These are phyloP conservation scores for Cunninghamia lanceolata DNA, from an alignment of 75 land plant genomes.

Conservation along the genomic window DNA sequence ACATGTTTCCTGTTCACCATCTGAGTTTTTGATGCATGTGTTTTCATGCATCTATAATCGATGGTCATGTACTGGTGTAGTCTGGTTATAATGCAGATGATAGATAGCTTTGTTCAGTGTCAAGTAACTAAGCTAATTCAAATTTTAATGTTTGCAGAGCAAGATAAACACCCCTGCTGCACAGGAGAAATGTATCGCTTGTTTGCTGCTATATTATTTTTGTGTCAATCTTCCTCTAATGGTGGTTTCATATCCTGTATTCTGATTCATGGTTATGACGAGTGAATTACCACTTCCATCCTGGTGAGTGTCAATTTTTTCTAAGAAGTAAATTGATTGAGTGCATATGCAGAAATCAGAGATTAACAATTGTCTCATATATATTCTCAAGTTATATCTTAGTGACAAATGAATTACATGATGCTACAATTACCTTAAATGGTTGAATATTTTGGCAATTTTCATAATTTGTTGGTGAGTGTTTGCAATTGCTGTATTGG, in stretches of 20 bases:
- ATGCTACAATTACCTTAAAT: background rate
- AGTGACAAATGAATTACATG: background rate
- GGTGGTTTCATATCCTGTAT: slow-evolving; percentile 88
- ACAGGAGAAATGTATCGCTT: slow-evolving; percentile 84
- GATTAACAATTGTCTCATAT: background rate
- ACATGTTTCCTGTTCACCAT: background rate
- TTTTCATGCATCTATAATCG: background rate
- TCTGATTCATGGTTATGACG: slow-evolving; percentile 92
- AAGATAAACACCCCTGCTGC: slow-evolving; percentile 86
- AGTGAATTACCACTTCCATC: slow-evolving; percentile 89
- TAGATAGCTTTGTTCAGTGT: background rate
- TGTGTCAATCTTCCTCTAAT: slow-evolving; percentile 94
- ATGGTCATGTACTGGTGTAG: background rate
- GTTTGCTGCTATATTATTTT: slow-evolving; percentile 81
- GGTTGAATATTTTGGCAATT: background rate
- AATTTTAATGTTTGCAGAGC: slow-evolving; percentile 46
- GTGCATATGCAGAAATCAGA: slow-evolving; percentile 3
- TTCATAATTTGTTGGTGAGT: background rate
- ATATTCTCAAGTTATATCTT: slow-evolving; percentile 1
- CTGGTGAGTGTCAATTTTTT: slow-evolving; percentile 59
- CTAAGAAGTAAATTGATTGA: background rate
- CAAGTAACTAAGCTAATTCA: background rate
- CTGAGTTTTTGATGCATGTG: background rate
- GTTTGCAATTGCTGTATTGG: background rate
- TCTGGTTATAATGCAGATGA: background rate